phyloP scores from a whole-genome alignment of 2,329 filamentous ascomycete species.

The Aspergillus arachidicola region DNA sequence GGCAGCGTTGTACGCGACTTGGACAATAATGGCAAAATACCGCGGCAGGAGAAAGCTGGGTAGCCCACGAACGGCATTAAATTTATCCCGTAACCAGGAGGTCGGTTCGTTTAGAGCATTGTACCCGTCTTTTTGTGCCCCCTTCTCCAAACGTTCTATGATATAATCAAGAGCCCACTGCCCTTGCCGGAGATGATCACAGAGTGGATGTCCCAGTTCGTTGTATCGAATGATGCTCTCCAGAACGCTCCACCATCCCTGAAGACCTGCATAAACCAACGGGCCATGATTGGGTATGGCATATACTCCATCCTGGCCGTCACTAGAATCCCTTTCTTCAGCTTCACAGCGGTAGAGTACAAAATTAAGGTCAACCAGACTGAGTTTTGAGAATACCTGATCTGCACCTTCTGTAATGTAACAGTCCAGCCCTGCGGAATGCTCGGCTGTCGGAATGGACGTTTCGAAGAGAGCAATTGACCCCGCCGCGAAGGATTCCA shows the following conservation, averaged over 20 bases:
- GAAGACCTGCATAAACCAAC: constrained; percentile 92
- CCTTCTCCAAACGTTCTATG: constrained; percentile 73
- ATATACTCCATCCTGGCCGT: constrained; percentile 83
- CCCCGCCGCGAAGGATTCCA: constrained; percentile 84
- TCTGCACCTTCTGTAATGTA: constrained; percentile 82
- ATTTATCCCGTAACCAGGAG: constrained; percentile 79
- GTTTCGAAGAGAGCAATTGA: constrained; percentile 96
- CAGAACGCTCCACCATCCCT: constrained; percentile 96
- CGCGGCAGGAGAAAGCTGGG: constrained; percentile 88
- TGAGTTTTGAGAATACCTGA: constrained; percentile 73
- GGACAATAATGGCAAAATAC: constrained; percentile 88
- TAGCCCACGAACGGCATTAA: constrained; percentile 80
- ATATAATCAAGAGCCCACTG: constrained; percentile 93
- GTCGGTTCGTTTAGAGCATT: constrained; percentile 66
- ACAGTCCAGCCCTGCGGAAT: constrained; percentile 78
- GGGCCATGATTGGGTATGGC: constrained; percentile 80
- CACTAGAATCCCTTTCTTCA: constrained; percentile 80
- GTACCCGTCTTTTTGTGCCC: constrained; percentile 65
- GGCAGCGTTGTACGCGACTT: constrained; percentile 83
- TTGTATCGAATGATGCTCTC: constrained; percentile 84
- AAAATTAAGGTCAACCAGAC: constrained; percentile 85
- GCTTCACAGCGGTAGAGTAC: constrained; percentile 88
- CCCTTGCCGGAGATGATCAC: constrained; percentile 87
- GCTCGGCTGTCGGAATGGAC: constrained; percentile 86
- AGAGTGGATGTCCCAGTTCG: constrained; percentile 88